Evolutionary conservation across 176 grass and related monocot genomes (phyloP), one percentile per base, ranked within the genome.

Genomic region (Ampelocalamus luodianensis): DNA sequence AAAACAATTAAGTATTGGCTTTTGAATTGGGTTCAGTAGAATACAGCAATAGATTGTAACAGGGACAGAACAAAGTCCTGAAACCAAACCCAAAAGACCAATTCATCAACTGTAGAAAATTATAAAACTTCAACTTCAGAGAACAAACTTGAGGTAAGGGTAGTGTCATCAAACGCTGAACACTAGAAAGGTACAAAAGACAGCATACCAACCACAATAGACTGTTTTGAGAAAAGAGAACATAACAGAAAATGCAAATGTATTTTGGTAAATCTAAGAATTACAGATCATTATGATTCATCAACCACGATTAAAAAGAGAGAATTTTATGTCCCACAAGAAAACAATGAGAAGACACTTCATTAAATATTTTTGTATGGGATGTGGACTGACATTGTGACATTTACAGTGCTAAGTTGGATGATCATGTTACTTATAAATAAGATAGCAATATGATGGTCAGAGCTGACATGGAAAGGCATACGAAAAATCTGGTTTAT

Each of bases 281-380:
- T 78, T 18, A 62, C 10, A 44, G 8, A 10, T 22, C 11, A 65
- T 50, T 65, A 36, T 36, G 42, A 67, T 66, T 10, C 1, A 8
- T n/a, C 18, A 38, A 2, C 11, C 44, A 67, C 32, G 3, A 80
- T 16, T 50, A 22, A n/a, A 66, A 22, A 80, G 18, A 34, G 32
- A 34, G 32, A 34, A 34, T 34, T 44, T 20, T 22, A 50, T 37
- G 44, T 36, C n/a, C 45, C 27, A 34, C 10, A 45, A 80, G 48
- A 53, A 50, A 80, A 68, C 45, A 80, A 67, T 20, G 64, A 80
- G 12, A 68, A 68, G 5, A 9, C 63, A 68, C 20, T 76, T 54
- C 29, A 68, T 24, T 68, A 23, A 23, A 80, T 68, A 54, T 6
- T 23, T 20, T 68, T 8, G 17, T 5, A 68, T 65, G 27, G 48